These are phyloP conservation scores for Viola odorata DNA, from an alignment of 345 rosid genomes.

Conservation along the genomic window DNA sequence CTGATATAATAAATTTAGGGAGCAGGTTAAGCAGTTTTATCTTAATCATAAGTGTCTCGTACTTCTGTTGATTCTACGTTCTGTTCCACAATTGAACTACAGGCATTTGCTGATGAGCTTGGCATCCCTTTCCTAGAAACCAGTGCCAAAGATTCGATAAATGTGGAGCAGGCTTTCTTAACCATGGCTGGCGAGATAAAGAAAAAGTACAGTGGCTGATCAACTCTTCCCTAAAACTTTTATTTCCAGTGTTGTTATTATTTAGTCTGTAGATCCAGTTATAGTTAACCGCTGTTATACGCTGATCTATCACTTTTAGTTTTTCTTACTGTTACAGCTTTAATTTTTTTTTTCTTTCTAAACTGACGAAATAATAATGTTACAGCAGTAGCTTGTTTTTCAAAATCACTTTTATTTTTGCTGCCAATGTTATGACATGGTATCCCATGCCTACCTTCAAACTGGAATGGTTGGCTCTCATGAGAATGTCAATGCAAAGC, in stretches of 20 bases:
- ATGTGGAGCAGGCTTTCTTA: conserved; percentile 78
- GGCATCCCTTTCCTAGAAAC: conserved; percentile 83
- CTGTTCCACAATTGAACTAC: conserved; percentile 8
- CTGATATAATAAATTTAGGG: no score
- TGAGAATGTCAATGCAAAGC: no score
- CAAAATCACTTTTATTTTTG: no score
- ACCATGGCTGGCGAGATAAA: conserved; percentile 78
- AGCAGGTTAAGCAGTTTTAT: neutral
- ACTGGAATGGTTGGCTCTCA: no score
- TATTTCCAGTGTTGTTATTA: neutral
- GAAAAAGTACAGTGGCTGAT: conserved; percentile 41
- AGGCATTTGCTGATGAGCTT: conserved; percentile 80
- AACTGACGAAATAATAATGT: no score
- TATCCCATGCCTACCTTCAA: no score
- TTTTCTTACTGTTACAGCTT: no score
- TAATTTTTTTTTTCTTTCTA: no score
- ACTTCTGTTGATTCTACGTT: conserved; percentile 17
- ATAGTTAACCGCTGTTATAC: no score
- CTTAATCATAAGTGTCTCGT: neutral
- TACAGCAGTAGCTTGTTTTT: no score
- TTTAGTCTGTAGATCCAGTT: neutral
- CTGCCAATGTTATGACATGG: no score
- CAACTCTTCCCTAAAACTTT: neutral
- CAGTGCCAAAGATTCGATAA: conserved; percentile 77
- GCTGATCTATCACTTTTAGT: no score